phyloP scores from a whole-genome alignment of 225 moss, liverwort and hornwort genomes.

The Lunularia cruciata region DNA sequence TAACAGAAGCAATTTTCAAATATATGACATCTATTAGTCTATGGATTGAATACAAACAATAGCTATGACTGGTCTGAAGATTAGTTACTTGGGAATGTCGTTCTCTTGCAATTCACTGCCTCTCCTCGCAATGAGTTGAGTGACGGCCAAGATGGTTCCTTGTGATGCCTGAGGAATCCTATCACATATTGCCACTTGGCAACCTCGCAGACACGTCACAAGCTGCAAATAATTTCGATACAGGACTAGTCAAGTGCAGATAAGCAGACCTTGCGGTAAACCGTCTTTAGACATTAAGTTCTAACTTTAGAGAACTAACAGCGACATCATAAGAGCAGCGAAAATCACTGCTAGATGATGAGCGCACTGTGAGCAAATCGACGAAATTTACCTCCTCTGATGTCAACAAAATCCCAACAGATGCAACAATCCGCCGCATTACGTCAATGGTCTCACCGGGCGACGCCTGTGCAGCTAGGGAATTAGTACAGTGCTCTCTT shows the following conservation, averaged over 20 bases:
- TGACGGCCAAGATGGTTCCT: conserved; percentile 77
- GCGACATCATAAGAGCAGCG: too few relatives aligned
- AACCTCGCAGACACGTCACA: conserved; percentile 81
- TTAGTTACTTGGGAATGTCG: conserved; percentile 74
- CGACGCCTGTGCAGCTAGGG: conserved; percentile 45
- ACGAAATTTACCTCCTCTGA: conserved; percentile 67
- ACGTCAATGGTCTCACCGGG: conserved; percentile 53
- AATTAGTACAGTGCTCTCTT: not conserved
- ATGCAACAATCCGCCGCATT: conserved; percentile 58
- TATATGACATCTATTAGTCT: too few relatives aligned
- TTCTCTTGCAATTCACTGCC: conserved; percentile 78
- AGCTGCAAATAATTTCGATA: too few relatives aligned
- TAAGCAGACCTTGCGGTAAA: too few relatives aligned
- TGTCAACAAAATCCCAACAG: conserved; percentile 69
- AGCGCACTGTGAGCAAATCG: not conserved
- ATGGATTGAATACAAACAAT: not conserved
- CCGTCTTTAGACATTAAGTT: too few relatives aligned
- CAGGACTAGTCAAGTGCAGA: too few relatives aligned
- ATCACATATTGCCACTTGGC: conserved; percentile 86
- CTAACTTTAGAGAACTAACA: not conserved
- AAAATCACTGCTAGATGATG: not conserved
- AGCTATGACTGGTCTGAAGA: not conserved
- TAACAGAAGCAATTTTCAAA: too few relatives aligned
- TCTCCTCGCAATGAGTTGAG: conserved; percentile 70
- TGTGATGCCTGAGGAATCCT: conserved; percentile 67